phyloP scores from a whole-genome alignment of 805 yeast genomes.

The Hanseniaspora vineae region DNA sequence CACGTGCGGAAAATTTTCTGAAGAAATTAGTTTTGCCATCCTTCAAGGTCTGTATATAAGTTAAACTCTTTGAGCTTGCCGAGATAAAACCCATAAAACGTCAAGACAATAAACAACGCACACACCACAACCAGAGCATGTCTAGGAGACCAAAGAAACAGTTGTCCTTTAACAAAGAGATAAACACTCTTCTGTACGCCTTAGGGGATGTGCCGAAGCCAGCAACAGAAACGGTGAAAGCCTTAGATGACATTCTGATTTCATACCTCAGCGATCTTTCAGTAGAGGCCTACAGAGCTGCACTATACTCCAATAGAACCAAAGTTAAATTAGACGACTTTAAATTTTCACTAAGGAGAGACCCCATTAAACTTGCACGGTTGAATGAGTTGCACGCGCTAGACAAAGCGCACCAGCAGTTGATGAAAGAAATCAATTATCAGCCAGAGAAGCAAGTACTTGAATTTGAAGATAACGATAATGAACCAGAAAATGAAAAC shows the following conservation, averaged over 20 bases:
- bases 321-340: conserved; percentile 64
- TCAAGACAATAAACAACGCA: not conserved
- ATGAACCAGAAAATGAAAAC: conserved; percentile 4
- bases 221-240: conserved; percentile 48
- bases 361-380: conserved; percentile 56
- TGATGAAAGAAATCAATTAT: conserved; percentile 55
- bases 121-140: conserved; percentile 8
- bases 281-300: conserved; percentile 36
- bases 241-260: conserved; percentile 54
- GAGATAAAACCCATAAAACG: not conserved
- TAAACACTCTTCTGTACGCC: conserved; percentile 51
- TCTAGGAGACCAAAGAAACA: conserved; percentile 28
- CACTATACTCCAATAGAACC: conserved; percentile 39
- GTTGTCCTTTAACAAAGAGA: conserved; percentile 34
- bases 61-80: not conserved
- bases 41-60: not conserved
- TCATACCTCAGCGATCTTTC: conserved; percentile 51
- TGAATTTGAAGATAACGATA: conserved; percentile 16
- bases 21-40: not conserved
- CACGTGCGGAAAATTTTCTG: too few relatives aligned
- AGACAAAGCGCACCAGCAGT: conserved; percentile 46
- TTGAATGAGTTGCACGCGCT: conserved; percentile 42
- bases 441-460: conserved; percentile 38
- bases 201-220: conserved; percentile 66
- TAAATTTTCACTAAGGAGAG: conserved; percentile 54